Evolutionary conservation across 1,284 basidiomycete genomes (phyloP).

Genomic region (Calocybe gambosa): DNA sequence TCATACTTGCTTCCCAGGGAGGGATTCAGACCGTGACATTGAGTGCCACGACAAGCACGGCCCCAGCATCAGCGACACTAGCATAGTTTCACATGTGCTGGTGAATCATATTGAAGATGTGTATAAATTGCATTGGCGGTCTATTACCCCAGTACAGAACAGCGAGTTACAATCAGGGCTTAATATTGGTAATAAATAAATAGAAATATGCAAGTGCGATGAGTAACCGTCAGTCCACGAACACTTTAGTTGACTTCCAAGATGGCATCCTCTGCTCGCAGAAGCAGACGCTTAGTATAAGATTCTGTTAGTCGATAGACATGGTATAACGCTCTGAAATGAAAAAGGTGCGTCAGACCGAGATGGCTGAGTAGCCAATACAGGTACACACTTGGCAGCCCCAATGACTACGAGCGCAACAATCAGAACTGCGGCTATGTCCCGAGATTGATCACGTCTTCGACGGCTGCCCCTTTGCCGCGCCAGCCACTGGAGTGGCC

Average conservation of each 20-base stretch:
- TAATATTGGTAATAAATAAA: slow-evolving; percentile 10
- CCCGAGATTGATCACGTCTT: slow-evolving; percentile 47
- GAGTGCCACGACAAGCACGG: neutral
- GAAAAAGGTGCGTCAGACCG: slow-evolving; percentile 5
- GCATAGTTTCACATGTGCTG: neutral
- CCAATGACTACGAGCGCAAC: slow-evolving; percentile 59
- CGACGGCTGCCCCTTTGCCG: slow-evolving; percentile 52
- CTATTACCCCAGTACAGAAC: too few relatives aligned
- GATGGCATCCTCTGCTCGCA: slow-evolving; percentile 72
- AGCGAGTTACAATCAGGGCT: neutral
- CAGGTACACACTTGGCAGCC: slow-evolving; percentile 43
- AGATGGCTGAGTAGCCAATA: slow-evolving; percentile 3
- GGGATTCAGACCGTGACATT: slow-evolving; percentile 7
- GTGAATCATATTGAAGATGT: neutral
- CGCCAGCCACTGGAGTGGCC: slow-evolving; percentile 61
- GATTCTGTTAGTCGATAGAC: slow-evolving; percentile 62
- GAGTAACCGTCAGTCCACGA: slow-evolving; percentile 4
- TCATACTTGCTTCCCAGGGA: slow-evolving; percentile 12
- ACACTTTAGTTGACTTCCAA: slow-evolving; percentile 55
- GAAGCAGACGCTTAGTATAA: slow-evolving; percentile 52
- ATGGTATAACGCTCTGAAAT: slow-evolving; percentile 58
- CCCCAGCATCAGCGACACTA: neutral
- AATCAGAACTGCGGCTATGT: slow-evolving; percentile 60
- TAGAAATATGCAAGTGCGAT: slow-evolving; percentile 5
- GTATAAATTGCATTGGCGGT: too few relatives aligned